phyloP scores from a whole-genome alignment of 139 green algal genomes.

The Chlorella sp. region DNA sequence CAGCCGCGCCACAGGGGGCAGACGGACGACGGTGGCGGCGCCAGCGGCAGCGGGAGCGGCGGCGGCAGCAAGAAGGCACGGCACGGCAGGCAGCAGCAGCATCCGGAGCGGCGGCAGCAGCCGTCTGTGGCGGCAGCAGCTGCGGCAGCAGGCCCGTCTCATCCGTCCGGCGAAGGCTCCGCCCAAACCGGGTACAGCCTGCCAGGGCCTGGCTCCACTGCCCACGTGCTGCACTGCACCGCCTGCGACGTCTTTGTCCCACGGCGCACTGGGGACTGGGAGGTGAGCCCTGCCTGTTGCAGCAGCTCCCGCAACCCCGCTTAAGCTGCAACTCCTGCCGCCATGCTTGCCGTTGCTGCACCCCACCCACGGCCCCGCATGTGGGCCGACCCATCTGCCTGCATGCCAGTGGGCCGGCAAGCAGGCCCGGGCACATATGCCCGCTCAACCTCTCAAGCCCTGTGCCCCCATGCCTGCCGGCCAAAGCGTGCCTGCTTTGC shows the following conservation, averaged over 20 bases:
- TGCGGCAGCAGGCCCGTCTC: not conserved
- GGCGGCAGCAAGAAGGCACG: not conserved
- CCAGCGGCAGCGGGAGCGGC: not conserved
- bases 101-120: slow-evolving; percentile 15
- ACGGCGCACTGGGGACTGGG: slow-evolving; percentile 27
- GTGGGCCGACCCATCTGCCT: no score
- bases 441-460: not conserved
- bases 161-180: not conserved
- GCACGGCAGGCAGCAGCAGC: not conserved
- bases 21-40: not conserved
- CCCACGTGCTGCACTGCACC: slow-evolving; percentile 17
- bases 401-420: no score
- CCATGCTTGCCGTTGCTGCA: no score
- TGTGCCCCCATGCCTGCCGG: no score
- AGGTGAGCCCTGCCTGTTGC: slow-evolving; percentile 4
- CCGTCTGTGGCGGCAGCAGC: not conserved
- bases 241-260: slow-evolving; percentile 45
- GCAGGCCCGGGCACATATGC: no score
- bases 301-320: no score
- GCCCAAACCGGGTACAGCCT: not conserved
- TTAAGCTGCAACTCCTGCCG: not conserved
- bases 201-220: not conserved
- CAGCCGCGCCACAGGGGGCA: not conserved
- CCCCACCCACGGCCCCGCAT: no score
- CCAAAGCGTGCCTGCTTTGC: no score